Evolutionary conservation across 176 grass and related monocot genomes (phyloP).

Genomic region (Triticum turgidum): DNA sequence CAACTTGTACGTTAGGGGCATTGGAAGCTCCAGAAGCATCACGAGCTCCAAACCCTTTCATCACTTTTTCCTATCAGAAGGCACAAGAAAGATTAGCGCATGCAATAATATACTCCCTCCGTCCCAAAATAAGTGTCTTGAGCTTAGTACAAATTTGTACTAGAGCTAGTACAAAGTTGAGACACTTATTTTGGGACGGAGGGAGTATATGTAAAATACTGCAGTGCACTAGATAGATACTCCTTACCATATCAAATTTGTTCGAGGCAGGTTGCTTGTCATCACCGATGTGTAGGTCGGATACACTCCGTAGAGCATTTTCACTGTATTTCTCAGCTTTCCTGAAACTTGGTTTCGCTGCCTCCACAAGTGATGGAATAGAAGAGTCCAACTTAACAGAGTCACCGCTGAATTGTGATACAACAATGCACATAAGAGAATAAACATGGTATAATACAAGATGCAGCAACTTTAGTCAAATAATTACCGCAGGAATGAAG

Average conservation of each 20-base stretch:
- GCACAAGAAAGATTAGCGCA: background rate
- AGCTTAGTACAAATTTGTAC: no score
- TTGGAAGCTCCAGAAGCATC: slow-evolving; percentile 35
- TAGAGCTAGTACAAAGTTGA: no score
- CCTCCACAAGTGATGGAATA: slow-evolving; percentile 28
- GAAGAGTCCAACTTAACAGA: slow-evolving; percentile 26
- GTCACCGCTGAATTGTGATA: slow-evolving; percentile 16
- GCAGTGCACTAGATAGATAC: background rate
- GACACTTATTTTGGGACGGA: no score
- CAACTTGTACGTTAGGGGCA: slow-evolving; percentile 31
- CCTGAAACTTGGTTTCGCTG: slow-evolving; percentile 42
- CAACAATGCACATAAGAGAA: slow-evolving; percentile 19
- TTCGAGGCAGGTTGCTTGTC: slow-evolving; percentile 53
- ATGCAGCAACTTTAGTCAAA: background rate
- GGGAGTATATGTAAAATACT: slow-evolving; percentile 4
- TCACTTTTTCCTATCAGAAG: slow-evolving; percentile 76
- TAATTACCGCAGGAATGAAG: slow-evolving; percentile 42
- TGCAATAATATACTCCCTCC: background rate
- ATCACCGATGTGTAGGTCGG: slow-evolving; percentile 74
- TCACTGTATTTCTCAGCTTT: slow-evolving; percentile 70
- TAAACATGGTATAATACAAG: background rate
- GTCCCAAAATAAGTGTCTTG: no score
- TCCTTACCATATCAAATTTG: slow-evolving; percentile 88
- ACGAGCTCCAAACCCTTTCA: slow-evolving; percentile 78
- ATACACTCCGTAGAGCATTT: slow-evolving; percentile 73